Evolutionary conservation across 2,329 filamentous ascomycete genomes (phyloP).

Genomic region (Cephalotrichum gorgonifer): DNA sequence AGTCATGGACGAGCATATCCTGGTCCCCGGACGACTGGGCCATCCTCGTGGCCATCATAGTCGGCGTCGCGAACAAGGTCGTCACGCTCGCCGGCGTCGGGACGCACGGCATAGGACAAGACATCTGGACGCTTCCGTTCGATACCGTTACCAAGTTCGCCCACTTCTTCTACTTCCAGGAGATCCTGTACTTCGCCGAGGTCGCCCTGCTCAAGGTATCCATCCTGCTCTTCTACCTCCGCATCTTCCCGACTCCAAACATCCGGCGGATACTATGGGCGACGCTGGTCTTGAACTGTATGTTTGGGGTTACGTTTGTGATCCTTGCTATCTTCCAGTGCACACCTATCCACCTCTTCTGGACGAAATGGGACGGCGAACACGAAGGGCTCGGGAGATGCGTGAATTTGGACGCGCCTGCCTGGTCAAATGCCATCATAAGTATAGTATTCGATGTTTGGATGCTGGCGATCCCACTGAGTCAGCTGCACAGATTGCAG

Average conservation of each 20-base stretch:
- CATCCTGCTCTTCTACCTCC: slow-evolving; percentile 15
- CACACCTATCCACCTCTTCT: slow-evolving; percentile 34
- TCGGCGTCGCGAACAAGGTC: slow-evolving; percentile 17
- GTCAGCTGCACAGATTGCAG: slow-evolving; percentile 24
- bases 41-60: slow-evolving; percentile 16
- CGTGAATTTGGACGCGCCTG: slow-evolving; percentile 30
- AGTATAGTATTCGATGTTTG: slow-evolving; percentile 37
- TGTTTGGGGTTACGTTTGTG: slow-evolving; percentile 25
- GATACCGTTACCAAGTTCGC: slow-evolving; percentile 27
- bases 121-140: slow-evolving; percentile 33
- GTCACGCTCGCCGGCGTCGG: slow-evolving; percentile 17
- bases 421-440: slow-evolving; percentile 34
- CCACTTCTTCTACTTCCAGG: slow-evolving; percentile 6
- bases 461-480: slow-evolving; percentile 35
- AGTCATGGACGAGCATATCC: slow-evolving; percentile 20
- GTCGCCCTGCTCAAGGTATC: neutral
- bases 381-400: slow-evolving; percentile 33
- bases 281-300: slow-evolving; percentile 25
- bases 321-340: slow-evolving; percentile 34
- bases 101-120: slow-evolving; percentile 28
- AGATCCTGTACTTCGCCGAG: neutral
- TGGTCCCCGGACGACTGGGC: slow-evolving; percentile 22
- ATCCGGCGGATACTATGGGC: slow-evolving; percentile 30
- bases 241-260: slow-evolving; percentile 34
- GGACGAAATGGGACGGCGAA: slow-evolving; percentile 38